Base-by-base conservation (phyloP, 306 rosid species). In the Arachis stenosperma region DNA sequence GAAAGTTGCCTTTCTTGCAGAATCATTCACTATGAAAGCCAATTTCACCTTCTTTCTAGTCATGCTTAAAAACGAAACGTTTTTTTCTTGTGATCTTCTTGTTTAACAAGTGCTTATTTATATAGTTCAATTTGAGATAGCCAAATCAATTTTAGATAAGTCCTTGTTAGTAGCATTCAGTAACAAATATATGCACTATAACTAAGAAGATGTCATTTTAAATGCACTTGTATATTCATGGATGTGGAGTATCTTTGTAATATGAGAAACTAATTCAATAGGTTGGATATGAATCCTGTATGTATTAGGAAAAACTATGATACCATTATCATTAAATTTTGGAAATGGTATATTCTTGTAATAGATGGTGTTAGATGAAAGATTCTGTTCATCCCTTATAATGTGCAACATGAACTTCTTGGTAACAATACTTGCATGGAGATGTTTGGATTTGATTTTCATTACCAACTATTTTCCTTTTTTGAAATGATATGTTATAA, bases 31-130 rank as follows among this genome's bases (percentile, higher is more conserved):
- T 61, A 84, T 81, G 81, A 81, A 81, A 30, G 83, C 84, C 0
- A 81, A 74, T 61, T 81, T 84, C 70, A 84, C 88, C 75, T 78
- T 84, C 71, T 84, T 84, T 72, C 88, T 81, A 33, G 85, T 81
- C 88, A 77, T 84, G 65, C 14, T 39, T 71, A 6, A 54, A 53
- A 8, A 29, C 41, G 65, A 13, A 74, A 42, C n/a, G 5, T 7
- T 51, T 41, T 54, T 57, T 61, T 55, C 17, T 56, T 73, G 58
- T 51, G 74, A 10, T 65, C 65, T 22, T 65, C 61, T 57, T 40
- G 9, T 52, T 17, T 69, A 22, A 29, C 43, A 58, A 5, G 41
- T 14, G 29, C 75, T 58, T 54, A 27, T 67, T 54, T 75, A 60
- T 79, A 83, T 75, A 66, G 60, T 40, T 61, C 29, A 63, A 17